A percentile compares a stretch with the other conserved stretches of the same genome.
phyloP scores from a whole-genome alignment of 2,329 filamentous ascomycete species.

The Coniochaeta pulveracea region DNA sequence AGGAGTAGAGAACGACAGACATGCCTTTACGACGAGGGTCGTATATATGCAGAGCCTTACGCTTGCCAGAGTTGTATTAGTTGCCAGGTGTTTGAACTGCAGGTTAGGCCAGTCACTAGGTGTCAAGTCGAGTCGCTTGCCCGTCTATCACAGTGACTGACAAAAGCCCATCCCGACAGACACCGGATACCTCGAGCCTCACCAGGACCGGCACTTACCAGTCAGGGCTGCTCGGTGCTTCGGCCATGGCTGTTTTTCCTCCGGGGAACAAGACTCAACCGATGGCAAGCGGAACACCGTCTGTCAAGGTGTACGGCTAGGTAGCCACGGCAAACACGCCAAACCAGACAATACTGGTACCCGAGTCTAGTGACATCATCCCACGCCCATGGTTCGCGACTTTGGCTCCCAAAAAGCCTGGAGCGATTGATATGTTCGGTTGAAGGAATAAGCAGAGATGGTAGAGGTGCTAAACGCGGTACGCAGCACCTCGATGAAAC shows the following conservation, averaged over 20 bases:
- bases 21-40: neutral
- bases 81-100: neutral
- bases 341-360: no score
- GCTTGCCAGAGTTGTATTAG: neutral
- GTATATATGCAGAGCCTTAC: slow-evolving; percentile 4
- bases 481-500: no score
- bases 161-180: no score
- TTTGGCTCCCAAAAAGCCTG: no score
- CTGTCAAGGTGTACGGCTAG: neutral
- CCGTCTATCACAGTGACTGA: no score
- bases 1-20: neutral
- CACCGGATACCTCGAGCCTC: no score
- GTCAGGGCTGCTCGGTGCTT: no score
- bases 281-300: neutral
- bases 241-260: no score
- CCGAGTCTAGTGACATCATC: neutral
- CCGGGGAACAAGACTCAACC: slow-evolving; percentile 3
- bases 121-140: neutral
- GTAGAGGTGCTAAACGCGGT: no score
- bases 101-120: neutral
- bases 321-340: neutral
- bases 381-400: neutral
- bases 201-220: no score
- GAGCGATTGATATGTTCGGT: no score
- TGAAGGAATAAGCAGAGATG: no score